phyloP scores from a whole-genome alignment of 2,329 filamentous ascomycete genomes.

The Paracoccidioides brasiliensis region DNA sequence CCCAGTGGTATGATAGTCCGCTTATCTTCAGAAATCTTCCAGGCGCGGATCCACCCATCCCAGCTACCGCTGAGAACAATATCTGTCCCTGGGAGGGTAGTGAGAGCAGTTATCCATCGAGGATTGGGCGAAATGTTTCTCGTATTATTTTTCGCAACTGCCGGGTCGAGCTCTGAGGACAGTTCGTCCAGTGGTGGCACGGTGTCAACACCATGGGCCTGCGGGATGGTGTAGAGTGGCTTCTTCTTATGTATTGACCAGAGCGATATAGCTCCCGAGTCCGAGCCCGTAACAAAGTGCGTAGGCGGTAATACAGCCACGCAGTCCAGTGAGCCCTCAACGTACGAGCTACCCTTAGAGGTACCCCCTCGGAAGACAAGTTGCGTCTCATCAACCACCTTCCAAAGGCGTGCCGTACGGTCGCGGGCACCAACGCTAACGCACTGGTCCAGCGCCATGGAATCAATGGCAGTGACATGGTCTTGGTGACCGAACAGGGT shows the following conservation, averaged over 20 bases:
- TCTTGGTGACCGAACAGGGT: constrained; percentile 96
- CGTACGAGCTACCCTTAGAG: constrained; percentile 37
- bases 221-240: constrained; percentile 62
- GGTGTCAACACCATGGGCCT: constrained; percentile 76
- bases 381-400: constrained; percentile 89
- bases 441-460: constrained; percentile 74
- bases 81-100: constrained; percentile 79
- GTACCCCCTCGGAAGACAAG: constrained; percentile 80
- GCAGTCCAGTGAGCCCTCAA: constrained; percentile 80
- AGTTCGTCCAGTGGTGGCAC: constrained; percentile 53
- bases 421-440: constrained; percentile 84
- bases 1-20: constrained; percentile 61
- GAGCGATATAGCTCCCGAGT: constrained; percentile 74
- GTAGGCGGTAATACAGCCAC: constrained; percentile 80
- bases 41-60: constrained; percentile 78
- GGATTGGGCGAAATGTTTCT: constrained; percentile 48
- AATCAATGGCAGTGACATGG: constrained; percentile 69
- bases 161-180: constrained; percentile 57
- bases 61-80: constrained; percentile 84
- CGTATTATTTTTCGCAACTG: constrained; percentile 34
- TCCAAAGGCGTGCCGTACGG: constrained; percentile 85
- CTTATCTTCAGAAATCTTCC: constrained; percentile 76
- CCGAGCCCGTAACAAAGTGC: constrained; percentile 86
- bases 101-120: constrained; percentile 80
- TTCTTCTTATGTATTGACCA: constrained; percentile 95